Conservation (phyloP, 768 basidiomycete species). For the Hygrophorus russula region DNA sequence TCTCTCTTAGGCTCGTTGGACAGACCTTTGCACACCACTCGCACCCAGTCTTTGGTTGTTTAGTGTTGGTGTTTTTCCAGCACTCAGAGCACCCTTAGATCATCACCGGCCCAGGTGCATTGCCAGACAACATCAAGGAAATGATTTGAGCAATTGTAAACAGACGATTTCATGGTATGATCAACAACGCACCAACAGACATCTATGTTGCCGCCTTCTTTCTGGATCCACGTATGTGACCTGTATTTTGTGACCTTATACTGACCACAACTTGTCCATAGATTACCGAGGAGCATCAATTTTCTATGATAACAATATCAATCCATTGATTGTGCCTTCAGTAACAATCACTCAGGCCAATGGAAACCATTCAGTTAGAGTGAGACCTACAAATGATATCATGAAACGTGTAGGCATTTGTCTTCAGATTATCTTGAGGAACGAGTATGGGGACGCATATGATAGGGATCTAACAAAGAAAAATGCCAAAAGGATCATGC, state of each 20-base stretch:
- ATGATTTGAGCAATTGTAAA: constrained; percentile 1
- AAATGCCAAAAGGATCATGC: constrained; percentile 4
- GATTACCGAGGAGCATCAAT: constrained; percentile 15
- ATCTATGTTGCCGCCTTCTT: constrained; percentile 1
- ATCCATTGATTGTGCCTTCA: neutral
- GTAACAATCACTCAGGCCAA: neutral
- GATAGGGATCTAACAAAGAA: constrained; percentile 3
- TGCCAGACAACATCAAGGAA: neutral
- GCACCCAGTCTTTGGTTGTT: no score
- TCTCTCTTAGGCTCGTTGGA: no score
- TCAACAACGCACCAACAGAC: constrained; percentile 1
- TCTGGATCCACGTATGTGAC: constrained; percentile 3
- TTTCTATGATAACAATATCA: constrained; percentile 12
- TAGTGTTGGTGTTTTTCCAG: no score
- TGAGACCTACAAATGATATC: neutral
- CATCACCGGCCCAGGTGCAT: constrained; percentile 1
- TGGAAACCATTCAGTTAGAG: neutral
- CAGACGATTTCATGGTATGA: neutral
- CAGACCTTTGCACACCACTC: no score
- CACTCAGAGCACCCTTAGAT: no score
- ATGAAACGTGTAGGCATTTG: constrained; percentile 4
- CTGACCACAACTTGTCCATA: neutral
- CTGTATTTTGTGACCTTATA: neutral
- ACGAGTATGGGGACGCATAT: constrained; percentile 5
- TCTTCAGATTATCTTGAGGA: constrained; percentile 1